Evolutionary conservation across 2,329 filamentous ascomycete genomes (phyloP).

Genomic region (Phialophora tarda): DNA sequence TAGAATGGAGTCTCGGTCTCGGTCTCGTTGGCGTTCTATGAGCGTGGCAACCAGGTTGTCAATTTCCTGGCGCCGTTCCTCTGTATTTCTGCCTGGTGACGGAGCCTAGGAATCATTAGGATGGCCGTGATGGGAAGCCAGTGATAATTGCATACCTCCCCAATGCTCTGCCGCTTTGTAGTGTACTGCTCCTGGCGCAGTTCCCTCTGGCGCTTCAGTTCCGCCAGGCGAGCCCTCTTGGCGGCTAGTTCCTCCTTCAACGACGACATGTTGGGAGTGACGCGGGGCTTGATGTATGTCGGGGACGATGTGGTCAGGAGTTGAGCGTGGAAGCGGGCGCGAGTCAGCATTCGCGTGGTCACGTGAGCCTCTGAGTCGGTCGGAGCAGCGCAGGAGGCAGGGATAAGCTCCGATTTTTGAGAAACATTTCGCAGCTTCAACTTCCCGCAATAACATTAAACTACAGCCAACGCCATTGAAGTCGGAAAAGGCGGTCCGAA

Average conservation of each 20-base stretch:
- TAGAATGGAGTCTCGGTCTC: conserved; percentile 28
- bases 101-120: conserved; percentile 33
- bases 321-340: neutral
- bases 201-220: conserved; percentile 91
- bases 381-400: conserved; percentile 5
- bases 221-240: conserved; percentile 95
- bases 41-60: conserved; percentile 85
- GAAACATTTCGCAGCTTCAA: conserved; percentile 33
- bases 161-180: conserved; percentile 70
- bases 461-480: conserved; percentile 4
- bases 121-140: neutral
- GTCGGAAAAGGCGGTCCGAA: neutral
- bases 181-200: conserved; percentile 77
- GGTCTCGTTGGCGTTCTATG: conserved; percentile 68
- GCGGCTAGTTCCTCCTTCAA: conserved; percentile 94
- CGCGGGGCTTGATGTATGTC: neutral
- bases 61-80: conserved; percentile 37
- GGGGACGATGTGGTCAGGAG: neutral
- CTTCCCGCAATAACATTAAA: conserved; percentile 19
- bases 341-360: conserved; percentile 21
- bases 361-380: conserved; percentile 22
- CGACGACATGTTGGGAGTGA: conserved; percentile 50
- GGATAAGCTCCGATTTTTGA: conserved; percentile 29
- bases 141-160: conserved; percentile 66
- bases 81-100: conserved; percentile 34